These are phyloP conservation scores for Saccharomycopsis sp. DNA, from an alignment of 805 yeast species.

Conservation along the genomic window DNA sequence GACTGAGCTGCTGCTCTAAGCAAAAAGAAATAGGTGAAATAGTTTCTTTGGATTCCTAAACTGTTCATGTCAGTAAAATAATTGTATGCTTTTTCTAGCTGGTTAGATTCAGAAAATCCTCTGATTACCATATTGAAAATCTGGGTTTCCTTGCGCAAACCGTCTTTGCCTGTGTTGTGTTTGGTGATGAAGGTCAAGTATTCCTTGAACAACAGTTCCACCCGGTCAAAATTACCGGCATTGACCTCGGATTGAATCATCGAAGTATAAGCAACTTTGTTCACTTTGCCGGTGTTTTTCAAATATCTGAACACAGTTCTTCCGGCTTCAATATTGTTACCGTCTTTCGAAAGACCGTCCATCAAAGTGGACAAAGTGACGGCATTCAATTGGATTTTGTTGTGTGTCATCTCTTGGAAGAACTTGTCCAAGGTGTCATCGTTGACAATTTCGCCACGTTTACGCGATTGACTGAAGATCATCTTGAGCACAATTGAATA, in stretches of 20 bases:
- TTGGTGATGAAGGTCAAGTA: slow-evolving; percentile 34
- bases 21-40: slow-evolving; percentile 43
- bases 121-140: slow-evolving; percentile 26
- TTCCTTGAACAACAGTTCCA: slow-evolving; percentile 28
- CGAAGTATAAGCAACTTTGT: slow-evolving; percentile 37
- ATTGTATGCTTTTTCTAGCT: slow-evolving; percentile 18
- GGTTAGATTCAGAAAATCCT: slow-evolving; percentile 22
- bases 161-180: slow-evolving; percentile 1
- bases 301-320: slow-evolving; percentile 40
- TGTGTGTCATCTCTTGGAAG: slow-evolving; percentile 35
- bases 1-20: slow-evolving; percentile 33
- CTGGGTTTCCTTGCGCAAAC: slow-evolving; percentile 1
- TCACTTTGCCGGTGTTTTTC: slow-evolving; percentile 30
- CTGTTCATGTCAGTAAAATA: slow-evolving; percentile 18
- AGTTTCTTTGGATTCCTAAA: slow-evolving; percentile 35
- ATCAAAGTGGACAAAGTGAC: slow-evolving; percentile 47
- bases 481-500: slow-evolving; percentile 53
- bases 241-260: slow-evolving; percentile 43
- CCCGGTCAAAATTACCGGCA: slow-evolving; percentile 35
- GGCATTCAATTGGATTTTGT: slow-evolving; percentile 36
- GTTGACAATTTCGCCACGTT: slow-evolving; percentile 38
- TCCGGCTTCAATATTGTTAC: slow-evolving; percentile 45
- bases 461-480: slow-evolving; percentile 39
- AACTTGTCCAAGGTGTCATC: slow-evolving; percentile 33
- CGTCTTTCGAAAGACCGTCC: slow-evolving; percentile 44